Conservation (phyloP, 2,329 filamentous ascomycete genomes). For the Fulvia fulva region DNA sequence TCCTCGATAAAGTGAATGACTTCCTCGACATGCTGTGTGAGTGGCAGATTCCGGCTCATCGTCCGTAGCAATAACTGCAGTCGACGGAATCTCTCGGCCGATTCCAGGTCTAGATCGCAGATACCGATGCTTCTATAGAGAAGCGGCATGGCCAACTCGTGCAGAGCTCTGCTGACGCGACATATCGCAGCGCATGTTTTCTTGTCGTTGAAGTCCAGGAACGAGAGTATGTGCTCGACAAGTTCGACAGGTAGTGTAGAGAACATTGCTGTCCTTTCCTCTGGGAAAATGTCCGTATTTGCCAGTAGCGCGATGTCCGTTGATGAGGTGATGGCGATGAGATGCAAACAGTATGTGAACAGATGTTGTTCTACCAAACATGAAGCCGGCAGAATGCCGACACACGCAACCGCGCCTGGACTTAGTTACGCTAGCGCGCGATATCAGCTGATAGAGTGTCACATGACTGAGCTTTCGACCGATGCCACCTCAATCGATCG, state of each 20-base stretch:
- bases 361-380: too few relatives aligned
- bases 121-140: background rate
- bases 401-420: too few relatives aligned
- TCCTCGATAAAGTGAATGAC: background rate
- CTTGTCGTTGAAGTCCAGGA: background rate
- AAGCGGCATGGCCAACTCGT: background rate
- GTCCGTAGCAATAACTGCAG: background rate
- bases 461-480: too few relatives aligned
- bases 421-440: too few relatives aligned
- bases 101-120: background rate
- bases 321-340: too few relatives aligned
- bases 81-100: background rate
- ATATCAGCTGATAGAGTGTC: too few relatives aligned
- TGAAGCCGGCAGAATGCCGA: too few relatives aligned
- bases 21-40: background rate
- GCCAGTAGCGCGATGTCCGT: too few relatives aligned
- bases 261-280: background rate
- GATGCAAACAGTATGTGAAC: too few relatives aligned
- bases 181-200: background rate
- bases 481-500: too few relatives aligned
- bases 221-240: background rate
- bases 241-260: slow-evolving; percentile 1
- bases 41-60: background rate
- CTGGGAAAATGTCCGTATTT: too few relatives aligned
- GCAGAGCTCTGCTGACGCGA: background rate